phyloP scores from a whole-genome alignment of 2,329 filamentous ascomycete genomes.

The Cladobotryum mycophilum region DNA sequence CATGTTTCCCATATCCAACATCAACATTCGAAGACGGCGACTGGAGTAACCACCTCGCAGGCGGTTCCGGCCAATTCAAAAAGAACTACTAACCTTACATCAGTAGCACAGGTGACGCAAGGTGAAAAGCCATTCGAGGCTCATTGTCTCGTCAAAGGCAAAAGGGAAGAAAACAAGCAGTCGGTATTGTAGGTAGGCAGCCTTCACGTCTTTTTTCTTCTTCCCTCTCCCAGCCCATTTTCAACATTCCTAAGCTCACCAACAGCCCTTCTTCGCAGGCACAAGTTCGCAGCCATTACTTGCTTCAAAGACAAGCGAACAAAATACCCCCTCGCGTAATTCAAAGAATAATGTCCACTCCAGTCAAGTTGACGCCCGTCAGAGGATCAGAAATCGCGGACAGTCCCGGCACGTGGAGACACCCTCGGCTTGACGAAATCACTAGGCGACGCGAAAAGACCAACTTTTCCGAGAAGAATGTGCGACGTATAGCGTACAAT shows the following conservation, averaged over 20 bases:
- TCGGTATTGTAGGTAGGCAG: neutral
- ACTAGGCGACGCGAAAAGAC: constrained; percentile 70
- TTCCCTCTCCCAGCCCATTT: neutral
- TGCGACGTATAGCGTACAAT: constrained; percentile 66
- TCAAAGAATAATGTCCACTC: constrained; percentile 23
- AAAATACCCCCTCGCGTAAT: no score
- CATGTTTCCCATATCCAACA: constrained; percentile 16
- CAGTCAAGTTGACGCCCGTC: constrained; percentile 33
- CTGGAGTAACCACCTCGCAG: constrained; percentile 23
- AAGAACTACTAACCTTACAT: constrained; percentile 27
- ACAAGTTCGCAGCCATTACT: neutral
- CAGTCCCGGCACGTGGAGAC: constrained; percentile 78
- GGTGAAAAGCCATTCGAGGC: neutral
- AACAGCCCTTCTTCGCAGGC: neutral
- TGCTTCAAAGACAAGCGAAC: no score
- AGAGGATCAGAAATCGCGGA: constrained; percentile 37
- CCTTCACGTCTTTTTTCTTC: constrained; percentile 5
- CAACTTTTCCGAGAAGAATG: constrained; percentile 72
- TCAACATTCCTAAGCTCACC: neutral
- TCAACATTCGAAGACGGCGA: constrained; percentile 24
- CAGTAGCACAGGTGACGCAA: constrained; percentile 6
- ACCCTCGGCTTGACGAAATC: constrained; percentile 85
- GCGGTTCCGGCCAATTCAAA: constrained; percentile 24
- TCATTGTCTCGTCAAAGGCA: neutral
- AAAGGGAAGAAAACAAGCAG: neutral